These are phyloP conservation scores for Stropharia rugosoannulata DNA, from an alignment of 768 basidiomycete genomes.

Conservation along the genomic window DNA sequence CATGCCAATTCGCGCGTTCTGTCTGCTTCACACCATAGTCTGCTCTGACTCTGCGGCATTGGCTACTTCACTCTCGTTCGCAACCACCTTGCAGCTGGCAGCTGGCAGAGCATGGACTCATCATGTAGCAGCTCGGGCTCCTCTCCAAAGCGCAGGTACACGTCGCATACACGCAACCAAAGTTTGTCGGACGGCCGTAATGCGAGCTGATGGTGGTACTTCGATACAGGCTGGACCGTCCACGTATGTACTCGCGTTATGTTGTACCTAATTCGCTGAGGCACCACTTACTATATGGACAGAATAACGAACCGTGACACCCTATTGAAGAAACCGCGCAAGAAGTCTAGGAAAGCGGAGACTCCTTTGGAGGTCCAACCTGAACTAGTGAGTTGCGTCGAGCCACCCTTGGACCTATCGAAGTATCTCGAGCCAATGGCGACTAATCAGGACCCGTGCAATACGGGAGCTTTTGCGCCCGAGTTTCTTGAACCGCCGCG, in stretches of 20 bases:
- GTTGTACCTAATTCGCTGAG: too few relatives aligned
- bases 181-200: slow-evolving; percentile 8
- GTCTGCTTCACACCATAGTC: slow-evolving; percentile 28
- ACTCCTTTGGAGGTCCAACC: background rate
- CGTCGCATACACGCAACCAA: slow-evolving; percentile 3
- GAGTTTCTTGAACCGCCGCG: too few relatives aligned
- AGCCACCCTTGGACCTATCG: background rate
- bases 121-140: slow-evolving; percentile 16
- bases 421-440: background rate
- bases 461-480: too few relatives aligned
- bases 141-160: slow-evolving; percentile 4
- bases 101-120: slow-evolving; percentile 50
- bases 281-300: background rate
- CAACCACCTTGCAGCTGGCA: slow-evolving; percentile 43
- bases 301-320: background rate
- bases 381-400: background rate
- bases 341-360: background rate
- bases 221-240: slow-evolving; percentile 8
- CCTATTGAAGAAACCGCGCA: background rate
- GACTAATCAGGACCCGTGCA: too few relatives aligned
- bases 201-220: slow-evolving; percentile 4
- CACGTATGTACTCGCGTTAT: slow-evolving; percentile 3
- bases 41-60: slow-evolving; percentile 12
- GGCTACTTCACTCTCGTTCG: slow-evolving; percentile 29
- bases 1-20: slow-evolving; percentile 48